Conservation (phyloP, 2,329 filamentous ascomycete species). For the Dactylellina leptospora region DNA sequence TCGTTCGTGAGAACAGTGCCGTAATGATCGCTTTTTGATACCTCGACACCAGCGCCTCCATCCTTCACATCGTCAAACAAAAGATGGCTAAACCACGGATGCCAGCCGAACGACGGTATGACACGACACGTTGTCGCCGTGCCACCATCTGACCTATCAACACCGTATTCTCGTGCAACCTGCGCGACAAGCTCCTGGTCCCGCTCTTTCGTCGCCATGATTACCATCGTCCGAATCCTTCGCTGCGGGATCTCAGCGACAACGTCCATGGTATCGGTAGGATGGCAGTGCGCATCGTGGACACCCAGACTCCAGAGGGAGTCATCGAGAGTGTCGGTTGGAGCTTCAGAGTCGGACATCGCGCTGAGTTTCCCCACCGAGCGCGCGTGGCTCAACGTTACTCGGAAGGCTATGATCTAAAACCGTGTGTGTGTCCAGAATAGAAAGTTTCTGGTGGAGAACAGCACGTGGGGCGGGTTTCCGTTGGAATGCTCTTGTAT, state of each 20-base stretch:
- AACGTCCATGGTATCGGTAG: conserved; percentile 74
- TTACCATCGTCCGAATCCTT: conserved; percentile 65
- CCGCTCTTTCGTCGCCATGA: conserved; percentile 79
- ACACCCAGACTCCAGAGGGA: conserved; percentile 71
- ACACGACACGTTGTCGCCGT: conserved; percentile 59
- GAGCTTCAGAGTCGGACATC: conserved; percentile 13
- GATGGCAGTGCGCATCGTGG: conserved; percentile 84
- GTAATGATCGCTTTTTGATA: conserved; percentile 67
- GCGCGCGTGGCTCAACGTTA: not conserved
- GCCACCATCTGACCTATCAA: conserved; percentile 59
- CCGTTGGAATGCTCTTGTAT: conserved; percentile 12
- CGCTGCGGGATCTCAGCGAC: conserved; percentile 58
- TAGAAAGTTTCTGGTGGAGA: not conserved
- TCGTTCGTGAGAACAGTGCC: conserved; percentile 69
- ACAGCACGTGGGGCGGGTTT: conserved; percentile 11
- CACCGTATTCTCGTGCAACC: conserved; percentile 67
- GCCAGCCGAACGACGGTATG: conserved; percentile 83
- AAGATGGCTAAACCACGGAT: conserved; percentile 85
- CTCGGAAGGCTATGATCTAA: too few species aligned
- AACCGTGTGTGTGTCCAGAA: too few species aligned
- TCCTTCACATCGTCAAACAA: conserved; percentile 70
- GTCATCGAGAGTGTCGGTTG: conserved; percentile 35
- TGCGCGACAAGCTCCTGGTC: conserved; percentile 77
- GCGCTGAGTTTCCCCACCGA: conserved; percentile 1
- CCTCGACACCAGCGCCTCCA: not conserved